Evolutionary conservation across 805 yeast species (phyloP).

Genomic region (Saccharomycopsis sp.): DNA sequence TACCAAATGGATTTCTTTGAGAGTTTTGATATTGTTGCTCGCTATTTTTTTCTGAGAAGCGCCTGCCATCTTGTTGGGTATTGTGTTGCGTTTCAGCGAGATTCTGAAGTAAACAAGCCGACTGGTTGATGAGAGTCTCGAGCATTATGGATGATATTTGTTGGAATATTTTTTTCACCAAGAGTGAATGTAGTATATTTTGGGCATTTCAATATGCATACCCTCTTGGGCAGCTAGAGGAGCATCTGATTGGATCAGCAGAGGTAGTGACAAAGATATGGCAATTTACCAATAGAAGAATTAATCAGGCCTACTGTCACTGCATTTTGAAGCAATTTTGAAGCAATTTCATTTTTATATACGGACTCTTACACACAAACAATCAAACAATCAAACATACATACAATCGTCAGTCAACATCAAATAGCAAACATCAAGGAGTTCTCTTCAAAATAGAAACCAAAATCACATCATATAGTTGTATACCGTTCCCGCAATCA

Average conservation of each 20-base stretch:
- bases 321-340: too few species aligned
- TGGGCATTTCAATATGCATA: too few species aligned
- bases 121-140: neutral
- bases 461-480: neutral
- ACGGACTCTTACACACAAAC: neutral
- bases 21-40: slow-evolving; percentile 27
- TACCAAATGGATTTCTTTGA: slow-evolving; percentile 30
- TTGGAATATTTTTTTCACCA: neutral
- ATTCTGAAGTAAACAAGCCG: slow-evolving; percentile 19
- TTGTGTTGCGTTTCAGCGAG: slow-evolving; percentile 49
- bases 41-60: slow-evolving; percentile 39
- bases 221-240: too few species aligned
- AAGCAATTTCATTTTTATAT: neutral
- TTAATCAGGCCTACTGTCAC: too few species aligned
- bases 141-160: neutral
- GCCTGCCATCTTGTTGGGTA: slow-evolving; percentile 38
- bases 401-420: neutral
- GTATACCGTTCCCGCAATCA: neutral
- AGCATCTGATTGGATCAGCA: too few species aligned
- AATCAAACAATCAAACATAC: neutral
- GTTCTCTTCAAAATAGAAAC: neutral
- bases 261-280: too few species aligned
- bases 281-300: too few species aligned
- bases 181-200: too few species aligned
- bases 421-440: neutral